Evolutionary conservation across 2,329 filamentous ascomycete genomes (phyloP).

Genomic region (Pseudogymnoascus pannorum): DNA sequence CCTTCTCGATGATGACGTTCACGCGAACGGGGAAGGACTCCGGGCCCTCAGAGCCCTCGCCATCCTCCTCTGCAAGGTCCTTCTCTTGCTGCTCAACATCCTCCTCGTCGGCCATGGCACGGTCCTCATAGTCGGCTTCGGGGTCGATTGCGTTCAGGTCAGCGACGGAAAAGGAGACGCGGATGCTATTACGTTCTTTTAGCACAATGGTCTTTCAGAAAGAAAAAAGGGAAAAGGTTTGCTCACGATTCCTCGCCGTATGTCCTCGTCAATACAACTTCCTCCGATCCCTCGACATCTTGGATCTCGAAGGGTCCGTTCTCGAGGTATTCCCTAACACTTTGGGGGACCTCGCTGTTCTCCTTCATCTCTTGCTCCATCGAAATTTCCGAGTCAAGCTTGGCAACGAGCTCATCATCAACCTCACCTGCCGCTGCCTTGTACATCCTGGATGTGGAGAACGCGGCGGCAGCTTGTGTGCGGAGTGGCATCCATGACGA

Average conservation of each 20-base stretch:
- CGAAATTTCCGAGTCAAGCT: conserved; percentile 76
- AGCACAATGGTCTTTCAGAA: neutral
- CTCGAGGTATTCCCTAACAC: conserved; percentile 81
- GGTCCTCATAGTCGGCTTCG: conserved; percentile 50
- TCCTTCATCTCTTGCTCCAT: conserved; percentile 74
- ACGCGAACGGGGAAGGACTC: conserved; percentile 71
- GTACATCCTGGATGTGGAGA: conserved; percentile 37
- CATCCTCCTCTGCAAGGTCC: conserved; percentile 51
- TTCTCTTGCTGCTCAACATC: conserved; percentile 43
- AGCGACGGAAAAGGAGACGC: conserved; percentile 75
- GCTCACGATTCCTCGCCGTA: conserved; percentile 82
- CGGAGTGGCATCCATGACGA: conserved; percentile 23
- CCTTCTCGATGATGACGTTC: conserved; percentile 83
- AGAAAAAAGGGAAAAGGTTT: neutral
- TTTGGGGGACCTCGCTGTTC: conserved; percentile 62
- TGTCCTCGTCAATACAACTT: conserved; percentile 74
- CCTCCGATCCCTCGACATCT: conserved; percentile 78
- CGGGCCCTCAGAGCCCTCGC: conserved; percentile 41
- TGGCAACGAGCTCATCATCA: conserved; percentile 75
- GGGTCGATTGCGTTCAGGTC: conserved; percentile 65
- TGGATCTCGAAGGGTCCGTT: conserved; percentile 77
- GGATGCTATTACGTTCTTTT: conserved; percentile 47
- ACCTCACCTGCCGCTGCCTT: conserved; percentile 38
- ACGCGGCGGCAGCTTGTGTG: conserved; percentile 24
- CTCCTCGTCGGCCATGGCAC: conserved; percentile 48